Conservation (phyloP, 2,329 filamentous ascomycete species). For the Clonostachys solani region DNA sequence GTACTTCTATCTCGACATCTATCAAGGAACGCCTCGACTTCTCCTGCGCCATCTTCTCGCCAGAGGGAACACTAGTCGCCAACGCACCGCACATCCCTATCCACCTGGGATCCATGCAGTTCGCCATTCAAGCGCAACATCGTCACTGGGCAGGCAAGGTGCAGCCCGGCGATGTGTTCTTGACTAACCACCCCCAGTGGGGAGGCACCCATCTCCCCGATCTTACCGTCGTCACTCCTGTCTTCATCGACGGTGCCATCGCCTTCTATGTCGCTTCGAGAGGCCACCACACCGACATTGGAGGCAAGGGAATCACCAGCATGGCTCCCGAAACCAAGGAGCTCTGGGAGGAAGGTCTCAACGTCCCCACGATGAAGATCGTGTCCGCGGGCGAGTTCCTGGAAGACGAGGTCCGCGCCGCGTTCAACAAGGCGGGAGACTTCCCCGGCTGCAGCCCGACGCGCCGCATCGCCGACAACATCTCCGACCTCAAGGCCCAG, state of each 20-base stretch:
- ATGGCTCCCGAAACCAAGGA: constrained; percentile 34
- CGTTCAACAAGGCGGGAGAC: not conserved
- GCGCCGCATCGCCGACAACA: constrained; percentile 73
- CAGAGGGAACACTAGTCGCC: constrained; percentile 31
- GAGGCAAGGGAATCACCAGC: constrained; percentile 27
- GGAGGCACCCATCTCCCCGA: constrained; percentile 35
- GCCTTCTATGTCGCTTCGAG: constrained; percentile 30
- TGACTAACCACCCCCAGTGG: constrained; percentile 30
- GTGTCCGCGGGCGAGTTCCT: constrained; percentile 27
- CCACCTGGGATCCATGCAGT: constrained; percentile 34
- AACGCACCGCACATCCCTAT: constrained; percentile 35
- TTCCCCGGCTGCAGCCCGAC: constrained; percentile 41
- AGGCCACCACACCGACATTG: constrained; percentile 32
- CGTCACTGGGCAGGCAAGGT: constrained; percentile 23
- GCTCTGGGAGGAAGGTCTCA: constrained; percentile 37
- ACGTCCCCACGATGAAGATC: constrained; percentile 28
- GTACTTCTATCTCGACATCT: constrained; percentile 54
- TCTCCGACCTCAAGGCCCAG: constrained; percentile 83
- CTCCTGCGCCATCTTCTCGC: constrained; percentile 34
- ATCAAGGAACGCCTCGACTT: constrained; percentile 38
- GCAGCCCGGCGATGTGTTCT: constrained; percentile 27
- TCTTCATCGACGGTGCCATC: constrained; percentile 34
- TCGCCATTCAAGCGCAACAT: constrained; percentile 30
- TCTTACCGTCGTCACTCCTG: constrained; percentile 32
- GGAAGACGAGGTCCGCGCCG: constrained; percentile 11